phyloP scores from a whole-genome alignment of 495 filamentous ascomycete genomes.

The Geopyxis carbonaria region DNA sequence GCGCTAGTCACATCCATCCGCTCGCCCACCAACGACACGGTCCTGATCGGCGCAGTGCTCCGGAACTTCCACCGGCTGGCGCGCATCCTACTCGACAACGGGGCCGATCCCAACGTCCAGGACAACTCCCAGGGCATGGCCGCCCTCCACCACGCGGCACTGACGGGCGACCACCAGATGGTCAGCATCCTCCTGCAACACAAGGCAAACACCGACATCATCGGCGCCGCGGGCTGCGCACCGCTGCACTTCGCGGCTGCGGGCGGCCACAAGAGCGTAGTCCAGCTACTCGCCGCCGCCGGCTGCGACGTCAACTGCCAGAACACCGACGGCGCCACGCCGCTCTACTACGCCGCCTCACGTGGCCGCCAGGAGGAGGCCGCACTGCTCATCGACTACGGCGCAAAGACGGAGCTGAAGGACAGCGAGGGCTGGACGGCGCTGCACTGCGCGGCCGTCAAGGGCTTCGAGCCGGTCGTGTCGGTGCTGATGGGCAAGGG shows the following conservation, averaged over 20 bases:
- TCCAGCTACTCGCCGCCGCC: background rate
- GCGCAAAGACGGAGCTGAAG: constrained; percentile 2
- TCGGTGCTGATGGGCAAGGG: constrained; percentile 9
- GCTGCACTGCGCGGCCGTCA: constrained; percentile 6
- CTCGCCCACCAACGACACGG: background rate
- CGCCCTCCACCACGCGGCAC: background rate
- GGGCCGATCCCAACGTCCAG: background rate
- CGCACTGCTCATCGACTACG: constrained; percentile 4
- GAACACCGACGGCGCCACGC: background rate
- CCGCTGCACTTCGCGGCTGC: constrained; percentile 2
- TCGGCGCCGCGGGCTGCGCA: background rate
- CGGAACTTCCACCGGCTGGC: background rate
- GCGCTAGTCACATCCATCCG: background rate
- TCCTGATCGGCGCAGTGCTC: background rate
- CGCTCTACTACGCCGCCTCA: constrained; percentile 1
- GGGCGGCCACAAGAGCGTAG: background rate
- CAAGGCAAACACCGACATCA: background rate
- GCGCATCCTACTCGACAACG: background rate
- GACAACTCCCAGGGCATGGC: background rate
- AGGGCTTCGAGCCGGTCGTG: constrained; percentile 6
- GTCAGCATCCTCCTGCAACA: background rate
- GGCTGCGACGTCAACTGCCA: background rate
- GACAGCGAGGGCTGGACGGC: constrained; percentile 8
- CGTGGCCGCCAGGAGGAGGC: constrained; percentile 1
- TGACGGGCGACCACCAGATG: background rate